Conservation (phyloP, 2,329 filamentous ascomycete species). For the Hymenoscyphus albidus region DNA sequence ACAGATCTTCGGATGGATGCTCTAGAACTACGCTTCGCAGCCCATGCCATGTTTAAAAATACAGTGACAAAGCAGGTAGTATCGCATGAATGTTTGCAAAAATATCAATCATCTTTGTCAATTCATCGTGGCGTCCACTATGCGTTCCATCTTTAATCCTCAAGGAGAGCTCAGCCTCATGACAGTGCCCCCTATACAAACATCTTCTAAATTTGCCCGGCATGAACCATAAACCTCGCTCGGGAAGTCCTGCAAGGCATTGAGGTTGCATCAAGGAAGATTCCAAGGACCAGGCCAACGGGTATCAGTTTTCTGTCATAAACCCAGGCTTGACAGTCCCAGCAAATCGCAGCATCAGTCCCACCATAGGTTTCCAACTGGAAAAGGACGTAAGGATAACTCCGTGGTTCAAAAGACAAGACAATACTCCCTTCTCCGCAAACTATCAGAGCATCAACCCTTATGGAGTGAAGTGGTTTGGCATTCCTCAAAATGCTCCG, state of each 20-base stretch:
- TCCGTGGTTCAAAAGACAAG: no score
- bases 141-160: not conserved
- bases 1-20: not conserved
- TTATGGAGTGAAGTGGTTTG: not conserved
- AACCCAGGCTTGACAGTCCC: not conserved
- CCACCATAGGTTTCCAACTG: not conserved
- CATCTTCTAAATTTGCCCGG: not conserved
- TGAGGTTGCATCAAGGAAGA: not conserved
- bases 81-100: not conserved
- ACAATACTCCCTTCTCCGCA: not conserved
- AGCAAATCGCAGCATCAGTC: not conserved
- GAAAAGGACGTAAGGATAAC: not conserved
- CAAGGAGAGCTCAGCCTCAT: not conserved
- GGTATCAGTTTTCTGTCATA: not conserved
- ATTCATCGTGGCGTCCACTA: not conserved
- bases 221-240: not conserved
- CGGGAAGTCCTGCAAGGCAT: not conserved
- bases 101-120: not conserved
- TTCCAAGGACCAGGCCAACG: constrained; percentile 6
- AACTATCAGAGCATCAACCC: not conserved
- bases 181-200: not conserved
- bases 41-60: not conserved
- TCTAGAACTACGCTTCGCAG: not conserved
- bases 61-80: not conserved
- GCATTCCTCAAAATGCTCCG: not conserved